Evolutionary conservation across 78 protist genomes (phyloP).

Genomic region (Paulinella micropora): DNA sequence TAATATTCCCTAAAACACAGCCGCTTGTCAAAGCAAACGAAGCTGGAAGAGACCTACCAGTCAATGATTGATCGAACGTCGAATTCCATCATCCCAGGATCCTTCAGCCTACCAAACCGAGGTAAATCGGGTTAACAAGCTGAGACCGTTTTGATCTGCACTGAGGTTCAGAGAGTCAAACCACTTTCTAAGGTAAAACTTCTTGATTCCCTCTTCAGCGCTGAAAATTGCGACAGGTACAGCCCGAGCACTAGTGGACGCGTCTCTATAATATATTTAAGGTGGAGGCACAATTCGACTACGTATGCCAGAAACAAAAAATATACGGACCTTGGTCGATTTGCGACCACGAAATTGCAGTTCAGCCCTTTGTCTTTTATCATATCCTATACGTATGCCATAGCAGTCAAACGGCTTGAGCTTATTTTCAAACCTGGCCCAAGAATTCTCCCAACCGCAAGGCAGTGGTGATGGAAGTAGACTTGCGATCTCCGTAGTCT

Average conservation of each 20-base stretch:
- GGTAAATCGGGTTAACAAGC: neutral
- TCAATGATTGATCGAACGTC: constrained; percentile 67
- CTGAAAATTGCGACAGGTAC: constrained; percentile 77
- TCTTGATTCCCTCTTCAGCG: constrained; percentile 22
- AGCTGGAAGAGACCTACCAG: constrained; percentile 63
- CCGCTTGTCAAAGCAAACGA: neutral
- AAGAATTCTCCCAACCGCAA: neutral
- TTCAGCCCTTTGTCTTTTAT: constrained; percentile 75
- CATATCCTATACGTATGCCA: constrained; percentile 74
- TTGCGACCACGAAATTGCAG: constrained; percentile 67
- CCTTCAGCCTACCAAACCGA: neutral
- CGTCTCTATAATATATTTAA: constrained; percentile 68
- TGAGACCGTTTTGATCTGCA: neutral
- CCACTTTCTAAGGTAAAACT: constrained; percentile 41
- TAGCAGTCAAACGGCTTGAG: constrained; percentile 65
- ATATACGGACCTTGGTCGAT: no score
- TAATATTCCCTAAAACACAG: no score
- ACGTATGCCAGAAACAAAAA: no score
- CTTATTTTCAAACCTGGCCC: constrained; percentile 7
- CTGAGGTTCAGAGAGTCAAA: neutral
- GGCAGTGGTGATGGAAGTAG: constrained; percentile 58
- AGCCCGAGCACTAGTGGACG: constrained; percentile 85
- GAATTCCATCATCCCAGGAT: neutral
- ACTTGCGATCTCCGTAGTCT: constrained; percentile 61
- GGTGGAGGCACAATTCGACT: no score